These are phyloP conservation scores for Paramecium octaurelia DNA, from an alignment of 73 alveolate genomes.

Conservation along the genomic window DNA sequence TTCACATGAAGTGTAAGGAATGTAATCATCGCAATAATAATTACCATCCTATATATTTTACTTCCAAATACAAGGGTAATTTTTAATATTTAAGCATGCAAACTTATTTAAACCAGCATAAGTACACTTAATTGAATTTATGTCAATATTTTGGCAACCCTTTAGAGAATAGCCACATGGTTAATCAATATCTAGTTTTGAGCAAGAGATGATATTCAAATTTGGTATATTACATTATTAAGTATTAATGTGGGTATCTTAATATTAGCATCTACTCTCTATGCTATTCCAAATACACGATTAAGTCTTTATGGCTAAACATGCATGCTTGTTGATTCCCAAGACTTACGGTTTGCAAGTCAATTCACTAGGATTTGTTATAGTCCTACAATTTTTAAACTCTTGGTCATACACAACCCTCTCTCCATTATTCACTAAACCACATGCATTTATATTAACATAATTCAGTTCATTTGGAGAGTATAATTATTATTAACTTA, in stretches of 20 bases:
- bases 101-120: background rate
- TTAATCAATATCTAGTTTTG: background rate
- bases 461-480: background rate
- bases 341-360: background rate
- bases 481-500: background rate
- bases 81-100: background rate
- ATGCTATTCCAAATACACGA: background rate
- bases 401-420: background rate
- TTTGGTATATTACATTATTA: background rate
- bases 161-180: background rate
- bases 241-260: background rate
- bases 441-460: slow-evolving; percentile 1
- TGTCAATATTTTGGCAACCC: background rate
- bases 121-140: background rate
- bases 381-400: background rate
- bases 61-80: slow-evolving; percentile 29
- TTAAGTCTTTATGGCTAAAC: background rate
- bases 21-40: background rate
- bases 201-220: background rate
- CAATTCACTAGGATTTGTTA: too few relatives aligned
- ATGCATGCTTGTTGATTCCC: background rate
- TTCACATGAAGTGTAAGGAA: background rate
- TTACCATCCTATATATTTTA: background rate
- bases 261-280: background rate
- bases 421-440: background rate